Evolutionary conservation across 441 rosid genomes (phyloP).

Genomic region (Gossypium davidsonii): DNA sequence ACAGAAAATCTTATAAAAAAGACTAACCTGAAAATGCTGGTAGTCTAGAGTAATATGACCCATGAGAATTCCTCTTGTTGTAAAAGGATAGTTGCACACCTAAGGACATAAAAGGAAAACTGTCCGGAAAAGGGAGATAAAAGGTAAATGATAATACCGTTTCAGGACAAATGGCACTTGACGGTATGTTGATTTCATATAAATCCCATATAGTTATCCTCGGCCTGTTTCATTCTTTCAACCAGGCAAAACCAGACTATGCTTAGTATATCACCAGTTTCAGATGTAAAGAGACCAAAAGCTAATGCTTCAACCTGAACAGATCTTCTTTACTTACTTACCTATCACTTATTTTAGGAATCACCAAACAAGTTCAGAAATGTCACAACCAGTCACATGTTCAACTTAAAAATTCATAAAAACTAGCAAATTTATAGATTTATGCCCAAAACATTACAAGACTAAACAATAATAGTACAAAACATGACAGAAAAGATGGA

Average conservation of each 20-base stretch:
- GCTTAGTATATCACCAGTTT: background rate
- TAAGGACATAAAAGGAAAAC: constrained; percentile 39
- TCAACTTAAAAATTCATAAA: background rate
- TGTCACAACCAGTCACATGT: background rate
- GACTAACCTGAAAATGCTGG: constrained; percentile 70
- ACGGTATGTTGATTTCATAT: background rate
- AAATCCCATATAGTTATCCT: background rate
- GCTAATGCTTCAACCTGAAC: background rate
- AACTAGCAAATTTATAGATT: background rate
- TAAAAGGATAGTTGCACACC: constrained; percentile 96
- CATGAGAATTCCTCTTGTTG: constrained; percentile 92
- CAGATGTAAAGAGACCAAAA: background rate
- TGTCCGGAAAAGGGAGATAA: background rate
- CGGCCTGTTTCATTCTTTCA: background rate
- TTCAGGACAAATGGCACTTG: background rate
- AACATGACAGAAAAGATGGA: background rate
- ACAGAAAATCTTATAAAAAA: constrained; percentile 10
- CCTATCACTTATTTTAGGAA: background rate
- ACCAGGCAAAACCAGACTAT: background rate
- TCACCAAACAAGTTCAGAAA: background rate
- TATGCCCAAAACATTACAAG: background rate
- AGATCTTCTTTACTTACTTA: background rate
- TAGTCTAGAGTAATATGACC: constrained; percentile 72
- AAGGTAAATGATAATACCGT: background rate
- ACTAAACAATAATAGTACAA: background rate